Percentiles rank a stretch among this genome's conserved stretches.
Evolutionary conservation across 2,329 filamentous ascomycete genomes (phyloP).

Genomic region (Rhynchosporium graminicola): DNA sequence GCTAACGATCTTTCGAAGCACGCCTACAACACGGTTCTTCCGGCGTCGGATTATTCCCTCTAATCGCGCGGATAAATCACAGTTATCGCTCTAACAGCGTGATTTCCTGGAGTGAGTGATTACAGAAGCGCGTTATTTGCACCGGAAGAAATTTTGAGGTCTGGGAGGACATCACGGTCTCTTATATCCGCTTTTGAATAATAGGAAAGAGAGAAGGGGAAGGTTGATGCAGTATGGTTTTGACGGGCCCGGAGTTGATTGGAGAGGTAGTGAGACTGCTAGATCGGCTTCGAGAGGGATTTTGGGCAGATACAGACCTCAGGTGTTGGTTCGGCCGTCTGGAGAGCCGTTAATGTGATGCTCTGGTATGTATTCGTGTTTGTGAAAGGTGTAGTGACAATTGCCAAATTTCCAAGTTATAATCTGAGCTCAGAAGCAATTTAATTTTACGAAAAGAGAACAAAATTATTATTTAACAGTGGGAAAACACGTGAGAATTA

Average conservation of each 20-base stretch:
- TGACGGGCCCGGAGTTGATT: neutral
- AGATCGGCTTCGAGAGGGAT: too few relatives aligned
- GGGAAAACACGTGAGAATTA: too few relatives aligned
- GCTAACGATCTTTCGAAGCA: slow-evolving; percentile 31
- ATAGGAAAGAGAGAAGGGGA: slow-evolving; percentile 32
- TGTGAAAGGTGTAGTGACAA: too few relatives aligned
- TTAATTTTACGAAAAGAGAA: too few relatives aligned
- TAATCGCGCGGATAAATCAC: slow-evolving; percentile 44
- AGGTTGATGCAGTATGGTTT: slow-evolving; percentile 41
- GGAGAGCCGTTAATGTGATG: too few relatives aligned
- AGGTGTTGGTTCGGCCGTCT: too few relatives aligned
- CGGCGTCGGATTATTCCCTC: slow-evolving; percentile 42
- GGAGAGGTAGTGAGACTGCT: too few relatives aligned
- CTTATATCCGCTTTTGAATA: slow-evolving; percentile 39
- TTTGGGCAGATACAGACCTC: too few relatives aligned
- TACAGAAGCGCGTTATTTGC: slow-evolving; percentile 40
- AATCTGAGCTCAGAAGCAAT: too few relatives aligned
- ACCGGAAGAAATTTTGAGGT: slow-evolving; percentile 40
- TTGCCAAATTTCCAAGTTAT: too few relatives aligned
- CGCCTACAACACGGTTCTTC: slow-evolving; percentile 35
- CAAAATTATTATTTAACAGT: too few relatives aligned
- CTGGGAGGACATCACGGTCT: slow-evolving; percentile 44
- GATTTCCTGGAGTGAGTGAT: slow-evolving; percentile 42
- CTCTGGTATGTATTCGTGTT: too few relatives aligned
- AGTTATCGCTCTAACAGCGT: slow-evolving; percentile 43